Evolutionary conservation across 2,329 filamentous ascomycete species (phyloP), one percentile per base, ranked within the genome.

Genomic region (Calonectria pseudoturangicola): DNA sequence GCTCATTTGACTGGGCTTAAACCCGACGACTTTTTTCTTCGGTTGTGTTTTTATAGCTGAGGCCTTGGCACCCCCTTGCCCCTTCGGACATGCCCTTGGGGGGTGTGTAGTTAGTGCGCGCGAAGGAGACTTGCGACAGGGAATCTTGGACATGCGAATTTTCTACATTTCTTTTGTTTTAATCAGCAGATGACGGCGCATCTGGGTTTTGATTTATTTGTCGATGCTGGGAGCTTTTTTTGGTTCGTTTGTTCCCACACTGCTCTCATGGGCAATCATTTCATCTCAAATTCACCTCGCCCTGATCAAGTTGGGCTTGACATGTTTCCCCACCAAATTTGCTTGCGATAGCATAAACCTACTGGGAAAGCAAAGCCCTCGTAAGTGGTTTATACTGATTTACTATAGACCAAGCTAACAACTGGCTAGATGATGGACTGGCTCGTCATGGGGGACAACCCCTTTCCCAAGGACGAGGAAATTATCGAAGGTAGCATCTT

Each of bases 371-470:
- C 28, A 76, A 36, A 13, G 33, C 76, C 70, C 71, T 64, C 51
- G 77, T 77, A 71, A 72, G 72, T 28, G n/a, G 21, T 33, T 33
- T 30, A 25, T 41, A 8, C 21, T 16, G 16, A 33, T 27, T 4
- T 18, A 4, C 27, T 4, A 18, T 25, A 2, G 21, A 15, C 15
- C 10, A 27, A n/a, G 41, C 60, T 51, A 25, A 75, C 39, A 16
- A 7, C 41, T 9, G 2, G 28, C n/a, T 12, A 74, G 73, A 70
- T n/a, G 12, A 70, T 72, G 50, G 73, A 74, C 41, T 70, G 70
- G 66, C 47, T 48, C 13, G 48, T 68, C 48, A 16, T 27, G 16
- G 66, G 66, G 15, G 70, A 60, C 21, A 66, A 73, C 28, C 21
- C 47, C 41, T 67, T 67, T 21, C 28, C 28, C 18, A 16, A 48